Evolutionary conservation across 1,284 basidiomycete genomes (phyloP).

Genomic region (Leccinum subfulvum): DNA sequence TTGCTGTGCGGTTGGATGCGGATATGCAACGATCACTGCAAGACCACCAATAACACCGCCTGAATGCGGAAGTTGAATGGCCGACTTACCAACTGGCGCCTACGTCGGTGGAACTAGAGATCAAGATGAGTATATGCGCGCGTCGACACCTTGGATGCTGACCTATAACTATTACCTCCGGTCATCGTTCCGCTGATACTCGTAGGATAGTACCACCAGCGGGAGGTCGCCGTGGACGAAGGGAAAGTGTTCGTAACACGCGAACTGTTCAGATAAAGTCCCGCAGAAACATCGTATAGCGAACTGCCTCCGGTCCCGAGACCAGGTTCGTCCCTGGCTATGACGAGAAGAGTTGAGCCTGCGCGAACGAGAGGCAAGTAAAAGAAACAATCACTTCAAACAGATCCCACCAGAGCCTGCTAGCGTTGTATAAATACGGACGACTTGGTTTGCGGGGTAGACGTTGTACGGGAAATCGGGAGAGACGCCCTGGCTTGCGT

Average conservation of each 20-base stretch:
- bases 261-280: no score
- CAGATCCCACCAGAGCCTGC: constrained; percentile 63
- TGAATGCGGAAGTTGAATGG: constrained; percentile 35
- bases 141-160: constrained; percentile 14
- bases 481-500: constrained; percentile 44
- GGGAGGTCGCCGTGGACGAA: constrained; percentile 36
- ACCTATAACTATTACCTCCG: constrained; percentile 20
- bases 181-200: constrained; percentile 36
- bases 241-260: no score
- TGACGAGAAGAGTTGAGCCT: no score
- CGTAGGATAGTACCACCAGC: constrained; percentile 73
- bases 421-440: constrained; percentile 55
- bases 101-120: constrained; percentile 36
- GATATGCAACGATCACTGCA: constrained; percentile 25
- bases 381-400: constrained; percentile 39
- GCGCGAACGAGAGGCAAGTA: neutral
- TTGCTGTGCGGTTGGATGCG: constrained; percentile 37
- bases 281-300: no score
- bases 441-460: constrained; percentile 56
- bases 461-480: constrained; percentile 62
- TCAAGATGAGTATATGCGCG: neutral
- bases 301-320: constrained; percentile 40
- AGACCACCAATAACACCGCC: constrained; percentile 52
- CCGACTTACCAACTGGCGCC: constrained; percentile 38
- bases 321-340: no score